phyloP scores from a whole-genome alignment of 352 stramenopile genomes.

The Phytopythium mirpurense region DNA sequence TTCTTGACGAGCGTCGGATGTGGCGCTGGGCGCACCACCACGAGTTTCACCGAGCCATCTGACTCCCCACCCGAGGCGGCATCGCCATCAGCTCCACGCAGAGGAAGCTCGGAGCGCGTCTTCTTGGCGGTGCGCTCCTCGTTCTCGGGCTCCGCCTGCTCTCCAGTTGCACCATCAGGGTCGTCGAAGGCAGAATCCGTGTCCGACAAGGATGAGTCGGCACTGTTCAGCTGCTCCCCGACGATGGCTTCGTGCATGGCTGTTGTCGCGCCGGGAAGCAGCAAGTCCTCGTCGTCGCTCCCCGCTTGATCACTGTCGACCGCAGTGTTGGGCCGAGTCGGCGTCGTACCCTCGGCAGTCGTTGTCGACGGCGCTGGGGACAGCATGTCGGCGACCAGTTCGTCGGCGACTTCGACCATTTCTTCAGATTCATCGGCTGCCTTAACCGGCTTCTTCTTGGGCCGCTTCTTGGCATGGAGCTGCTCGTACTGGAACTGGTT shows the following conservation, averaged over 20 bases:
- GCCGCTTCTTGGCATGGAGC: constrained; percentile 9
- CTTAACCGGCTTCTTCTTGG: constrained; percentile 14
- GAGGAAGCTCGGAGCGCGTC: background rate
- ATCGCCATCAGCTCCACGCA: background rate
- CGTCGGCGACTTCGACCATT: constrained; percentile 29
- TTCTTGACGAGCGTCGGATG: background rate
- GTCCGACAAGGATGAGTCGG: constrained; percentile 4
- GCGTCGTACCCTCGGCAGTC: background rate
- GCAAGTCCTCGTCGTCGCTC: constrained; percentile 19
- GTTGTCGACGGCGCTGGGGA: constrained; percentile 4
- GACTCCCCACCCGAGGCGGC: background rate
- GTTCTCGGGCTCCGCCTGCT: constrained; percentile 4
- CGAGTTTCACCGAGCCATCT: background rate
- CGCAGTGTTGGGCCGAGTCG: constrained; percentile 7
- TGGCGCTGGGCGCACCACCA: background rate
- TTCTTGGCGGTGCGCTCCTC: background rate
- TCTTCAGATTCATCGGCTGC: constrained; percentile 23
- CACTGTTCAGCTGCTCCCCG: background rate
- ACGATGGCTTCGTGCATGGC: constrained; percentile 21
- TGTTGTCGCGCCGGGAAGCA: constrained; percentile 20
- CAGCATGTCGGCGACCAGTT: constrained; percentile 36
- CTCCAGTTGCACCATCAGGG: constrained; percentile 10
- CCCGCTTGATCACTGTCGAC: constrained; percentile 14
- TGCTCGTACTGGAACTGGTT: constrained; percentile 50
- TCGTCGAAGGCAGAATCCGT: constrained; percentile 10